Evolutionary conservation across 768 basidiomycete genomes (phyloP).

Genomic region (Favolaschia claudopus): DNA sequence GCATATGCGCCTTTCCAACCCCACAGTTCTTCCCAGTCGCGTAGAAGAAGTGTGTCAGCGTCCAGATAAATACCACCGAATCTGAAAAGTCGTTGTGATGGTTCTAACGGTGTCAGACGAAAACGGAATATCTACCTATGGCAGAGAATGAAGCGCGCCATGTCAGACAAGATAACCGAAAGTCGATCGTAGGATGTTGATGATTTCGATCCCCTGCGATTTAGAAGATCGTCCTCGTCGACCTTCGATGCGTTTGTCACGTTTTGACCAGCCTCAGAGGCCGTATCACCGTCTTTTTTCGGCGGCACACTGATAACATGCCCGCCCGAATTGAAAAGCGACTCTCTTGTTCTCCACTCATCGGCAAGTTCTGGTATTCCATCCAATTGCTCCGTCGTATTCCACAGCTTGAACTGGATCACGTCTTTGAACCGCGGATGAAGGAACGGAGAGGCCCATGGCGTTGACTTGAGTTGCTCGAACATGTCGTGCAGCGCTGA

Average conservation of each 20-base stretch:
- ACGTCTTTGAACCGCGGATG: slow-evolving; percentile 91
- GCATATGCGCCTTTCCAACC: slow-evolving; percentile 97
- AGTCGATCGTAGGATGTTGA: slow-evolving; percentile 86
- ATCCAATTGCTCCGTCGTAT: slow-evolving; percentile 96
- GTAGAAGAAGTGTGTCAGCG: slow-evolving; percentile 93
- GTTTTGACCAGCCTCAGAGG: slow-evolving; percentile 24
- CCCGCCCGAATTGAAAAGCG: slow-evolving; percentile 90
- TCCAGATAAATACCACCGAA: slow-evolving; percentile 98
- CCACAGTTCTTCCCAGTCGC: slow-evolving; percentile 99
- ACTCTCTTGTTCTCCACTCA: slow-evolving; percentile 85
- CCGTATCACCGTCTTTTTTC: slow-evolving; percentile 42
- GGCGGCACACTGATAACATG: slow-evolving; percentile 71
- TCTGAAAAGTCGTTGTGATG: not conserved
- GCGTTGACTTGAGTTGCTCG: slow-evolving; percentile 79
- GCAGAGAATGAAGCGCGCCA: slow-evolving; percentile 97
- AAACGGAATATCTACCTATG: slow-evolving; percentile 58
- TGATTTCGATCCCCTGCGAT: slow-evolving; percentile 89
- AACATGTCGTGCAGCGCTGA: slow-evolving; percentile 85
- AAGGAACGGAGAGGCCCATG: slow-evolving; percentile 95
- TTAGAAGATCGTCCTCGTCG: slow-evolving; percentile 56
- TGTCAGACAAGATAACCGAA: slow-evolving; percentile 93
- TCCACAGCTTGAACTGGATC: slow-evolving; percentile 97
- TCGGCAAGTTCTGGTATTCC: slow-evolving; percentile 87
- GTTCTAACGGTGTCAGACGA: not conserved
- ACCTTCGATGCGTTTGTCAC: slow-evolving; percentile 35